These are phyloP conservation scores for Yamadazyma mexicana DNA, from an alignment of 1,139 yeast species.

Conservation along the genomic window DNA sequence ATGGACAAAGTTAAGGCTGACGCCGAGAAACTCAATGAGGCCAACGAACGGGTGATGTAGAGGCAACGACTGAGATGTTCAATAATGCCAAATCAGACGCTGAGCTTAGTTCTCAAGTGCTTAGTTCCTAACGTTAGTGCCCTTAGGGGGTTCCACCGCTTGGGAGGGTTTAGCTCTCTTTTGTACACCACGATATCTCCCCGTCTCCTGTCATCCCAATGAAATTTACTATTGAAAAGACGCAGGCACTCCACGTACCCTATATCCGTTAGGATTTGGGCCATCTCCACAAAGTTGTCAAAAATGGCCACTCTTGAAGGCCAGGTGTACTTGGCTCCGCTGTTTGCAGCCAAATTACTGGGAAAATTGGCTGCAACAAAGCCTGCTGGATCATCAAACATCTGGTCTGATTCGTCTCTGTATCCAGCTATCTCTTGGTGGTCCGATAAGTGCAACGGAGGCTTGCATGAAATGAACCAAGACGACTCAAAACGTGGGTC, in stretches of 20 bases:
- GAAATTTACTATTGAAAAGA: slow-evolving; percentile 76
- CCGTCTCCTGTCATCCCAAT: slow-evolving; percentile 79
- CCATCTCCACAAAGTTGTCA: slow-evolving; percentile 57
- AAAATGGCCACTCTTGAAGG: slow-evolving; percentile 74
- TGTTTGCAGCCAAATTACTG: not conserved
- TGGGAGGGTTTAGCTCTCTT: no score
- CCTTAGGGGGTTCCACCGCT: no score
- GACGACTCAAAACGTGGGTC: slow-evolving; percentile 41
- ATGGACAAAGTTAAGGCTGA: slow-evolving; percentile 56
- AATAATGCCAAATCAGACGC: no score
- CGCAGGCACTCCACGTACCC: slow-evolving; percentile 51
- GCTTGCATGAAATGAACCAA: slow-evolving; percentile 91
- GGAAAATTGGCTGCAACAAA: slow-evolving; percentile 41
- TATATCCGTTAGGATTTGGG: slow-evolving; percentile 34
- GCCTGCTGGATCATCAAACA: slow-evolving; percentile 62
- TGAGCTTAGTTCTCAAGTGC: no score
- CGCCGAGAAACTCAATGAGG: slow-evolving; percentile 60
- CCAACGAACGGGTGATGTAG: slow-evolving; percentile 33
- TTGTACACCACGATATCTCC: slow-evolving; percentile 79
- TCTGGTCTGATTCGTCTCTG: slow-evolving; percentile 82
- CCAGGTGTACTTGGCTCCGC: slow-evolving; percentile 50
- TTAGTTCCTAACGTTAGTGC: no score
- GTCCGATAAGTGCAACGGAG: slow-evolving; percentile 59
- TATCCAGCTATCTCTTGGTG: slow-evolving; percentile 42
- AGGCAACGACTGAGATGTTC: slow-evolving; percentile 1